A percentile compares a stretch with the other conserved stretches of the same genome.
phyloP scores from a whole-genome alignment of 2,329 filamentous ascomycete species.

The Nakataea oryzae region DNA sequence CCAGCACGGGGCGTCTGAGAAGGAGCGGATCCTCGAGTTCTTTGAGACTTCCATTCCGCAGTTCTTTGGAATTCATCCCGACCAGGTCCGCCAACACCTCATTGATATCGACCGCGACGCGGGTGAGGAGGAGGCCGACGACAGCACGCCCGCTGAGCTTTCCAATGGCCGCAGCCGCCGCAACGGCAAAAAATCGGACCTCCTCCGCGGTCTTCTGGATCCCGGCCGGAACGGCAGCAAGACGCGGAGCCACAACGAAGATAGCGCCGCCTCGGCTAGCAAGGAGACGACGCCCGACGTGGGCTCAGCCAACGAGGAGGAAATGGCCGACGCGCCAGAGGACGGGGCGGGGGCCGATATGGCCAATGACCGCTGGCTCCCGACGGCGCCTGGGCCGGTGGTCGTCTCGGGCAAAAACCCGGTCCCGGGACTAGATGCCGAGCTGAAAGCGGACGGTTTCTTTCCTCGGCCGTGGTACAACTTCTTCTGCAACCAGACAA shows the following conservation, averaged over 20 bases:
- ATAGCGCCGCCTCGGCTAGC: conserved; percentile 66
- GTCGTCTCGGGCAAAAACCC: conserved; percentile 44
- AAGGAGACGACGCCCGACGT: conserved; percentile 84
- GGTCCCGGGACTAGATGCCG: conserved; percentile 47
- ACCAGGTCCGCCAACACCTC: conserved; percentile 56
- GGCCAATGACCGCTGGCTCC: conserved; percentile 55
- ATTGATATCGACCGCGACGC: conserved; percentile 60
- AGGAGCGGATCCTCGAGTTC: conserved; percentile 64
- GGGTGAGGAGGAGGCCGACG: conserved; percentile 69
- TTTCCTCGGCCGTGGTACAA: conserved; percentile 76
- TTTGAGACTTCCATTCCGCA: conserved; percentile 65
- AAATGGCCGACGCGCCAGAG: conserved; percentile 52
- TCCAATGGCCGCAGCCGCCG: conserved; percentile 59
- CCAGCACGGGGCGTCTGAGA: conserved; percentile 61
- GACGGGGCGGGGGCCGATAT: conserved; percentile 46
- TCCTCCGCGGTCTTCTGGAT: conserved; percentile 81
- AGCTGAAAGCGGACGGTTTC: conserved; percentile 65
- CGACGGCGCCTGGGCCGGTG: conserved; percentile 44
- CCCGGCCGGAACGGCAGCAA: conserved; percentile 61
- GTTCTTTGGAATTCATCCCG: conserved; percentile 68
- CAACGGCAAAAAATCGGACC: conserved; percentile 65
- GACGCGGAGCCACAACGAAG: conserved; percentile 65
- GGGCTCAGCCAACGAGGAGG: conserved; percentile 67
- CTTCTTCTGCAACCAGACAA: conserved; percentile 81
- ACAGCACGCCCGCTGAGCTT: conserved; percentile 59